Evolutionary conservation across 2,329 filamentous ascomycete genomes (phyloP).

Genomic region (Pseudonectria buxi): DNA sequence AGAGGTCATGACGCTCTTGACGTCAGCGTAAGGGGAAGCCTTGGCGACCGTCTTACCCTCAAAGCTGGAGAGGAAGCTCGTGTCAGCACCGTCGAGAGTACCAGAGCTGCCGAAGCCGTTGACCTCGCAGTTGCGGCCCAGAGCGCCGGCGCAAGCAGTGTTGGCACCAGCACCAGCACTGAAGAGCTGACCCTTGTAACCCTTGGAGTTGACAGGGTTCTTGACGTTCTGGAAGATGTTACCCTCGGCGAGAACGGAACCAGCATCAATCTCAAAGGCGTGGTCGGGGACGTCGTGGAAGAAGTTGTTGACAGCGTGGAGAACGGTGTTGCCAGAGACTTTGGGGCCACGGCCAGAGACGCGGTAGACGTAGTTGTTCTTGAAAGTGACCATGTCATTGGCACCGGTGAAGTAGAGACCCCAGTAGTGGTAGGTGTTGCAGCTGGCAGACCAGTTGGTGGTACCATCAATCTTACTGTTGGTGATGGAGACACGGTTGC

Average conservation of each 20-base stretch:
- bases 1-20: slow-evolving; percentile 29
- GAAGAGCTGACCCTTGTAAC: slow-evolving; percentile 27
- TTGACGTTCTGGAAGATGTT: slow-evolving; percentile 51
- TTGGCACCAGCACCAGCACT: slow-evolving; percentile 27
- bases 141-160: slow-evolving; percentile 33
- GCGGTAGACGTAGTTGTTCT: slow-evolving; percentile 56
- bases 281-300: slow-evolving; percentile 49
- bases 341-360: slow-evolving; percentile 51
- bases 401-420: slow-evolving; percentile 50
- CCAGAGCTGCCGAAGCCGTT: slow-evolving; percentile 42
- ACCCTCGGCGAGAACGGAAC: slow-evolving; percentile 47
- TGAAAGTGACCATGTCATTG: slow-evolving; percentile 49
- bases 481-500: slow-evolving; percentile 51
- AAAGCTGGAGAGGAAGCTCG: slow-evolving; percentile 43
- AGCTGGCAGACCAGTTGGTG: slow-evolving; percentile 48
- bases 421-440: slow-evolving; percentile 56
- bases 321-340: slow-evolving; percentile 46
- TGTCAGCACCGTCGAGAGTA: slow-evolving; percentile 34
- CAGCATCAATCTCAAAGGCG: slow-evolving; percentile 47
- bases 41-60: slow-evolving; percentile 45
- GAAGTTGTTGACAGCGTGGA: slow-evolving; percentile 59
- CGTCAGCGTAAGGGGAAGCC: slow-evolving; percentile 29
- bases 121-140: slow-evolving; percentile 44
- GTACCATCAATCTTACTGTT: slow-evolving; percentile 53
- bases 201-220: slow-evolving; percentile 29